Base-by-base conservation (phyloP, 805 yeast species). In the Starmera quercuum region DNA sequence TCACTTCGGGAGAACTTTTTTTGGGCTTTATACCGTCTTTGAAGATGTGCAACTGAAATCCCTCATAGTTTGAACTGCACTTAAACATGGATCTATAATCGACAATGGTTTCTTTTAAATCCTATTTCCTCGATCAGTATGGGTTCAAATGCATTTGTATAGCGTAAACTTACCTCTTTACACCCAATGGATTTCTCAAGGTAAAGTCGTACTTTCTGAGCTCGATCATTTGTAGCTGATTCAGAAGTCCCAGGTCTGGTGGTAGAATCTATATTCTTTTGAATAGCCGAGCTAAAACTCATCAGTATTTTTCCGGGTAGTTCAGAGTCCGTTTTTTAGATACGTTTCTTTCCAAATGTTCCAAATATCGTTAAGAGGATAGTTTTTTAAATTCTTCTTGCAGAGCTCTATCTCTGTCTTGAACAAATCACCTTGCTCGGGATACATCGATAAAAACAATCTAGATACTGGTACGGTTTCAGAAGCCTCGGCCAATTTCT, bases 291-390 rank as follows among this genome's bases (percentile, higher is more conserved):
- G n/a, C n/a, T n/a, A n/a, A n/a, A n/a, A n/a, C n/a, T n/a, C n/a
- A n/a, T n/a, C n/a, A n/a, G n/a, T n/a, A n/a, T n/a, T 23, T 23
- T 23, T 23, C 26, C 13, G 7, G 31, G 34, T 9, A 23, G 12
- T 7, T 27, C 23, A 16, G n/a, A 36, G 39, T 20, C n/a, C n/a
- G n/a, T n/a, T n/a, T n/a, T n/a, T n/a, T n/a, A n/a, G n/a, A n/a
- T 31, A 43, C 47, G 7, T 17, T n/a, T 36, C 26, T 14, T 7
- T 20, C 48, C 47, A 44, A 13, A 31, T 17, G 6, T 26, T n/a
- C 47, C 48, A 44, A 4, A 13, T 22, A 20, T 15, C 21, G 6
- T 11, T 3, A 6, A 39, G 14, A 10, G 30, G 23, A 26, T 31
- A 36, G 10, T 33, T 33, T n/a, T n/a, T 20, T 5, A 14, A 11